phyloP scores from a whole-genome alignment of 1,139 yeast species.

The Geotrichum europaeum region DNA sequence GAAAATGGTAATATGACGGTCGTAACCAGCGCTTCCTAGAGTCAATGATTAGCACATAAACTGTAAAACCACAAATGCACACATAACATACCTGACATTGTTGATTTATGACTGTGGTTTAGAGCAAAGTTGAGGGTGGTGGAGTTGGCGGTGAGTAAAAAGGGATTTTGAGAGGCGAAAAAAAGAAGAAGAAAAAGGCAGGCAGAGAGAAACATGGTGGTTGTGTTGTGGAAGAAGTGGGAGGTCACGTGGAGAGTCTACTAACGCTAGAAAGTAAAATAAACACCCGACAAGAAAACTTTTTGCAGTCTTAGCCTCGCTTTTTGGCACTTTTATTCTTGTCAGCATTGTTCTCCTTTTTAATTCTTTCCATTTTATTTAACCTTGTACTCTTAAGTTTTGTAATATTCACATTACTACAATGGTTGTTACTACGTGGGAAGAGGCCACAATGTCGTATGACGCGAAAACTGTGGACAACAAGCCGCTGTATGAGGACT shows the following conservation, averaged over 20 bases:
- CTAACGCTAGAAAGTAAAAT: neutral
- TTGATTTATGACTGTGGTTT: neutral
- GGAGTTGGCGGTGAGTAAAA: slow-evolving; percentile 1
- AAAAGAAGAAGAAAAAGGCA: neutral
- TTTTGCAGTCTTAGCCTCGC: neutral
- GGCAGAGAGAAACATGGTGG: neutral
- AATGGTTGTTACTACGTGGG: slow-evolving; percentile 31
- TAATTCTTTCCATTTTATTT: neutral
- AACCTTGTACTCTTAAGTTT: neutral
- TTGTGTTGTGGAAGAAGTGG: slow-evolving; percentile 3
- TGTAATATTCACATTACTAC: neutral
- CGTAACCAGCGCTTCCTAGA: slow-evolving; percentile 65
- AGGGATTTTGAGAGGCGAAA: neutral
- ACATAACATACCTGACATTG: slow-evolving; percentile 16
- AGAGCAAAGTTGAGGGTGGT: neutral
- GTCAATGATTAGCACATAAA: neutral
- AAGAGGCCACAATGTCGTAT: slow-evolving; percentile 22
- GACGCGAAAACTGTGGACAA: slow-evolving; percentile 55
- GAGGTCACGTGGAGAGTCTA: neutral
- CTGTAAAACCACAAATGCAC: neutral
- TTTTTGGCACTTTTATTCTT: neutral
- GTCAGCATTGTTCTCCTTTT: neutral
- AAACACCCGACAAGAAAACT: neutral
- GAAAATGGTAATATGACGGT: slow-evolving; percentile 95
- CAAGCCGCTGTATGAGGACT: slow-evolving; percentile 53